Percentiles rank a stretch among this genome's conserved stretches.
Evolutionary conservation across 164 flowering plant species (phyloP).

Genomic region (Vitis labrusca): DNA sequence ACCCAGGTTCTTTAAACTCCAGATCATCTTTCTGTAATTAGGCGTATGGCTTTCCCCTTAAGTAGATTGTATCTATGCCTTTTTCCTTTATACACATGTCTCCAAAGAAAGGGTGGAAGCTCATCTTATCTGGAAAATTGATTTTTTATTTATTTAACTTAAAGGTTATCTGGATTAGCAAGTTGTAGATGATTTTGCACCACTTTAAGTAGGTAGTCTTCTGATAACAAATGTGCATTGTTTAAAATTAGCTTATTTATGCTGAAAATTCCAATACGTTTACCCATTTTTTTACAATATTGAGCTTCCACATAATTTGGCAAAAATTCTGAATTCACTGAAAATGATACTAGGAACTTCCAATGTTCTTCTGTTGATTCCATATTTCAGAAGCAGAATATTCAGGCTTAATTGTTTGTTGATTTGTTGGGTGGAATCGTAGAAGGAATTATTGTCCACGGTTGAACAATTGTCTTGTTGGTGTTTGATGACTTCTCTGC

Average conservation of each 20-base stretch:
- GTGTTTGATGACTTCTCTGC: too few relatives aligned
- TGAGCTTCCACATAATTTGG: too few relatives aligned
- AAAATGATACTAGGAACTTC: too few relatives aligned
- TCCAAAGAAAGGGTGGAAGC: constrained; percentile 7
- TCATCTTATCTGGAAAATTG: background rate
- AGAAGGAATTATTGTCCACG: too few relatives aligned
- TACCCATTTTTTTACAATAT: too few relatives aligned
- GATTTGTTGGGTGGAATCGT: too few relatives aligned
- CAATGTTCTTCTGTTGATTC: too few relatives aligned
- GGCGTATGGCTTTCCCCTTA: background rate
- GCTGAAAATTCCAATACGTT: background rate
- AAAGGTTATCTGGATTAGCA: background rate
- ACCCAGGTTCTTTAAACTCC: background rate
- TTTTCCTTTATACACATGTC: background rate
- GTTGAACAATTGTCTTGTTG: too few relatives aligned
- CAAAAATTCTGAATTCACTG: too few relatives aligned
- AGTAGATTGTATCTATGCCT: background rate
- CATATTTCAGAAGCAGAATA: too few relatives aligned
- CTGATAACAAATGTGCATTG: background rate
- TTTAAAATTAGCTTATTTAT: background rate
- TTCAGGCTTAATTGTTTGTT: too few relatives aligned
- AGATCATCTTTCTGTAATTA: background rate
- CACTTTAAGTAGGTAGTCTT: background rate
- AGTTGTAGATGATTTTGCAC: constrained; percentile 4
- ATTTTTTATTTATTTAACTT: background rate